phyloP scores from a whole-genome alignment of 805 yeast species.

The Pichia manshurica region DNA sequence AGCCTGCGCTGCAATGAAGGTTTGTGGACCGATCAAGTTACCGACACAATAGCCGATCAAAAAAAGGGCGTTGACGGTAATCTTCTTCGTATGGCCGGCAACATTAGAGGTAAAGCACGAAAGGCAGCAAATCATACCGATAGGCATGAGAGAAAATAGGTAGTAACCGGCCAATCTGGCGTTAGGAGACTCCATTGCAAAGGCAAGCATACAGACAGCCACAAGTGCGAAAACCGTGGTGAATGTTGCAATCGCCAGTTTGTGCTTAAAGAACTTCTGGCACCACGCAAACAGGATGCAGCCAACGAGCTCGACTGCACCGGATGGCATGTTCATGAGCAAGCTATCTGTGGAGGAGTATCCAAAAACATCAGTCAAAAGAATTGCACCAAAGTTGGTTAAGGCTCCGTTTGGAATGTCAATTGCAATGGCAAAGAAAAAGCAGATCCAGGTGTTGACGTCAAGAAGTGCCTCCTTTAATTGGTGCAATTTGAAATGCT shows the following conservation, averaged over 20 bases:
- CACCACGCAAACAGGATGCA: slow-evolving; percentile 28
- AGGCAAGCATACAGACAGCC: slow-evolving; percentile 19
- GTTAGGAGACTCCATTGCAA: slow-evolving; percentile 14
- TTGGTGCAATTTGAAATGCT: slow-evolving; percentile 26
- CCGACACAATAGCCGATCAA: slow-evolving; percentile 65
- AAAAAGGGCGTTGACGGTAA: slow-evolving; percentile 51
- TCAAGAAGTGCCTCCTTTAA: slow-evolving; percentile 26
- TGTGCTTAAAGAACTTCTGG: slow-evolving; percentile 22
- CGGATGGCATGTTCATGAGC: slow-evolving; percentile 25
- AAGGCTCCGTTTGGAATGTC: slow-evolving; percentile 34
- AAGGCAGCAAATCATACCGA: slow-evolving; percentile 27
- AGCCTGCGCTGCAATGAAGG: slow-evolving; percentile 51
- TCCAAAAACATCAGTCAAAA: slow-evolving; percentile 29
- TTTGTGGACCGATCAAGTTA: slow-evolving; percentile 68
- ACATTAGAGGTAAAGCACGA: slow-evolving; percentile 43
- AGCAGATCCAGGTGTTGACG: slow-evolving; percentile 39
- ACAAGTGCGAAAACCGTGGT: slow-evolving; percentile 15
- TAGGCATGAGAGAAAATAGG: slow-evolving; percentile 21
- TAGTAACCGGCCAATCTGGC: slow-evolving; percentile 29
- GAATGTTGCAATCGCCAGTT: slow-evolving; percentile 20
- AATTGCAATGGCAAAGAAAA: slow-evolving; percentile 22
- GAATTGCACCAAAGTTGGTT: slow-evolving; percentile 42
- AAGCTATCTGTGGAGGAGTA: slow-evolving; percentile 24
- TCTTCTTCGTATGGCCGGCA: slow-evolving; percentile 72
- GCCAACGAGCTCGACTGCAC: slow-evolving; percentile 30